A percentile compares a stretch with the other conserved stretches of the same genome.
Conservation (phyloP, 192 early-diverging fungal genomes). For the Coemansia asiatica region DNA sequence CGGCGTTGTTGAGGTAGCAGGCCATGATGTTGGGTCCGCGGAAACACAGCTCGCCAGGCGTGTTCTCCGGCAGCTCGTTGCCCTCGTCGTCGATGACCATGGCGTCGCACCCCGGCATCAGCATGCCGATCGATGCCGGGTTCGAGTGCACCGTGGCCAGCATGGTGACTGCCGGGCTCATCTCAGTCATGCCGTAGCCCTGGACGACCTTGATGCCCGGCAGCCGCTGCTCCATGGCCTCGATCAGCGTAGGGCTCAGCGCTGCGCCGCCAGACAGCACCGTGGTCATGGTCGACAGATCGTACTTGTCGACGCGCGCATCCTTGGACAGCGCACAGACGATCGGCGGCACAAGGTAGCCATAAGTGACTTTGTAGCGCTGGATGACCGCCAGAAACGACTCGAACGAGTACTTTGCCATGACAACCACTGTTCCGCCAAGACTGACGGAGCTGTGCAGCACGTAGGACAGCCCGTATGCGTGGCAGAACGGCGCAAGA, state of each 20-base stretch:
- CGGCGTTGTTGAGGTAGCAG: constrained; percentile 80
- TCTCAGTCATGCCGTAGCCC: constrained; percentile 75
- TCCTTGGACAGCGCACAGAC: constrained; percentile 73
- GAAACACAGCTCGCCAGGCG: constrained; percentile 82
- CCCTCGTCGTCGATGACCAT: constrained; percentile 75
- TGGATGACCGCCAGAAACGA: constrained; percentile 64
- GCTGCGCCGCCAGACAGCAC: constrained; percentile 80
- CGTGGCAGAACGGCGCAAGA: constrained; percentile 71
- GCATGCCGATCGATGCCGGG: constrained; percentile 64
- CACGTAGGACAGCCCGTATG: constrained; percentile 65
- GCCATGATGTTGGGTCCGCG: constrained; percentile 86
- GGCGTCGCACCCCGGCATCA: constrained; percentile 71
- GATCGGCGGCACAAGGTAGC: constrained; percentile 67
- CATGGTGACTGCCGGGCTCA: constrained; percentile 53
- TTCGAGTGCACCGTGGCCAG: constrained; percentile 30
- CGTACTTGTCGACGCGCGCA: constrained; percentile 69
- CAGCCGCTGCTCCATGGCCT: constrained; percentile 51
- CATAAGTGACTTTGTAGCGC: constrained; percentile 66
- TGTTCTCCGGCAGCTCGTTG: constrained; percentile 55
- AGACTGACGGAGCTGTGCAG: constrained; percentile 44
- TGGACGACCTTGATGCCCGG: constrained; percentile 45
- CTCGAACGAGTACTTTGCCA: constrained; percentile 71
- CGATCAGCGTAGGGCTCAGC: constrained; percentile 64
- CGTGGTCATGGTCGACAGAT: constrained; percentile 67
- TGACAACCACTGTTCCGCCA: constrained; percentile 62